Percentiles rank a stretch among this genome's conserved stretches.
Evolutionary conservation across 306 rosid genomes (phyloP).

Genomic region (Sphenostylis stenocarpa): DNA sequence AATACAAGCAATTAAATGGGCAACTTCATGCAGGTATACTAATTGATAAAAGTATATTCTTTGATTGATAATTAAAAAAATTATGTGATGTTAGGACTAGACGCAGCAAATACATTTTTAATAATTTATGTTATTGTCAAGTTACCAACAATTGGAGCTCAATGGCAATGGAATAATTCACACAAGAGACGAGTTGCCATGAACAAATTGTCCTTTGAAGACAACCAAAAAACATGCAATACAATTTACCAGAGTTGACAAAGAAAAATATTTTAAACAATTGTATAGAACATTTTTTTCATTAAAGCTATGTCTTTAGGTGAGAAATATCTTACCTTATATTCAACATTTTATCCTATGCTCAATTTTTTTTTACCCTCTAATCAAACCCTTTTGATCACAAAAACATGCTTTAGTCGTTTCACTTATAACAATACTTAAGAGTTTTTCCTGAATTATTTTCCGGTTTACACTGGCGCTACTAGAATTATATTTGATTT

Average conservation of each 20-base stretch:
- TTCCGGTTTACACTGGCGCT: background rate
- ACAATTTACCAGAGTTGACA: no score
- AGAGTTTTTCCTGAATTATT: background rate
- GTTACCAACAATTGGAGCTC: conserved; percentile 2
- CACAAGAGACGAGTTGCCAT: background rate
- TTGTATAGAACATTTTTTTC: background rate
- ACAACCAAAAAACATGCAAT: conserved; percentile 26
- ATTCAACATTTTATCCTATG: background rate
- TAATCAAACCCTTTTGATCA: background rate
- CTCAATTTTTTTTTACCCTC: background rate
- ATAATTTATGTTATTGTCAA: conserved; percentile 6
- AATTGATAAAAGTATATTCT: background rate
- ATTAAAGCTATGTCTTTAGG: background rate
- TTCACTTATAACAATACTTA: background rate
- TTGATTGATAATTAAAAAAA: background rate
- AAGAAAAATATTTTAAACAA: background rate
- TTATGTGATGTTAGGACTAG: conserved; percentile 28
- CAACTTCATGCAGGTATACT: background rate
- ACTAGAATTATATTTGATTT: background rate
- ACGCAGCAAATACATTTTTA: background rate
- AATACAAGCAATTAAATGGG: background rate
- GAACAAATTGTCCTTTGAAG: conserved; percentile 34
- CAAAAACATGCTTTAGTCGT: background rate
- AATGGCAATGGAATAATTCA: background rate
- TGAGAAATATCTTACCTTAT: background rate